A percentile compares a stretch with the other conserved stretches of the same genome.
Conservation (phyloP, 306 rosid species). For the Cyamopsis tetragonoloba region DNA sequence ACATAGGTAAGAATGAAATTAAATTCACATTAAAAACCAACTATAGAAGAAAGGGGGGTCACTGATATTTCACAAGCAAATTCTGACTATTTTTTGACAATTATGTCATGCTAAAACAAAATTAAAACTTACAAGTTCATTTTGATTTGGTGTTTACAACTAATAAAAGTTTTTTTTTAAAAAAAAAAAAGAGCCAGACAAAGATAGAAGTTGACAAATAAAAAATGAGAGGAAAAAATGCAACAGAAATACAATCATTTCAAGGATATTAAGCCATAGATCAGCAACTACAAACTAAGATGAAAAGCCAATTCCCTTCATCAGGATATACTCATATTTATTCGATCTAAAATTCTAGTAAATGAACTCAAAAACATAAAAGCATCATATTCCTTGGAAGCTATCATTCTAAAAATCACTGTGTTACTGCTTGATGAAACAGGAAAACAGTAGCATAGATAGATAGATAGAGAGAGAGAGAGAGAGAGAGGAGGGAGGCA, state of each 20-base stretch:
- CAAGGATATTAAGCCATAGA: conserved; percentile 13
- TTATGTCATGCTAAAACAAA: not conserved
- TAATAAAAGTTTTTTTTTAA: not conserved
- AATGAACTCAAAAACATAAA: not conserved
- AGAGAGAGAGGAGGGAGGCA: not conserved
- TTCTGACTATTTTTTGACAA: not conserved
- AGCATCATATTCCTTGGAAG: conserved; percentile 3
- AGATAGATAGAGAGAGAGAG: not conserved
- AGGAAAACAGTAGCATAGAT: conserved; percentile 1
- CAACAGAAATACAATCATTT: not conserved
- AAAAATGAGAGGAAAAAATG: not conserved
- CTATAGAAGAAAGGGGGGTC: not conserved
- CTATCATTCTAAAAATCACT: not conserved
- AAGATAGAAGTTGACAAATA: not conserved
- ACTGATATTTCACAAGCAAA: not conserved
- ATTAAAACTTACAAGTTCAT: conserved; percentile 20
- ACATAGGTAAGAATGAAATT: not conserved
- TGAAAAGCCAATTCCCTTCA: conserved; percentile 5
- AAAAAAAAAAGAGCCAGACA: not conserved
- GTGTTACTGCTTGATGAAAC: not conserved
- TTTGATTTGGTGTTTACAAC: conserved; percentile 1
- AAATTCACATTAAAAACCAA: not conserved
- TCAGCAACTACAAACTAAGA: conserved; percentile 2
- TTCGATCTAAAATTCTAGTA: conserved; percentile 11
- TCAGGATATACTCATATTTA: not conserved